These are phyloP conservation scores for Fusarium solani-melongenae DNA, from an alignment of 2,329 filamentous ascomycete genomes.

Conservation along the genomic window DNA sequence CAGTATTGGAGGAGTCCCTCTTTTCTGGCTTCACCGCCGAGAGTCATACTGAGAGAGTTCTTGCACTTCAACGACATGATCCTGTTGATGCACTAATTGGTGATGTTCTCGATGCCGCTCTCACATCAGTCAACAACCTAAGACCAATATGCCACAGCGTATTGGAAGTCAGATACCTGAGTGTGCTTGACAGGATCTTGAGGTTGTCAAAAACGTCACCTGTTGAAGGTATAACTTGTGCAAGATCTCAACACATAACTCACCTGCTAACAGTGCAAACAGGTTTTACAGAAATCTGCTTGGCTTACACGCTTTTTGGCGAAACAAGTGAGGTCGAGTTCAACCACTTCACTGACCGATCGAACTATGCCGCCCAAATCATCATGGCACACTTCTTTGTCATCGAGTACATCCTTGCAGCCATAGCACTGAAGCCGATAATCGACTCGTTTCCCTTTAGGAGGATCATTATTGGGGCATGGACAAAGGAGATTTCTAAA, in stretches of 20 bases:
- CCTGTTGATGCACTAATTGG: background rate
- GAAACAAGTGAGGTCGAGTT: constrained; percentile 12
- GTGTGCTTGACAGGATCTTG: constrained; percentile 1
- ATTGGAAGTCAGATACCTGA: constrained; percentile 14
- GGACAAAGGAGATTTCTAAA: constrained; percentile 13
- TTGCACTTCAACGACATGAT: background rate
- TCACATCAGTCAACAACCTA: background rate
- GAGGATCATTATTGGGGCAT: constrained; percentile 1
- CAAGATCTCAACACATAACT: rapidly evolving
- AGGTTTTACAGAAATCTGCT: background rate
- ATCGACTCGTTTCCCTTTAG: constrained; percentile 22
- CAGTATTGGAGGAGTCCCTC: constrained; percentile 3
- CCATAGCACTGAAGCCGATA: constrained; percentile 3
- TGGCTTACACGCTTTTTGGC: constrained; percentile 9
- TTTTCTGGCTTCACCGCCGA: constrained; percentile 14
- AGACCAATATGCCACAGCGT: constrained; percentile 15
- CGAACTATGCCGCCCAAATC: constrained; percentile 18
- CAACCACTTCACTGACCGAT: constrained; percentile 10
- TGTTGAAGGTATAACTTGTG: constrained; percentile 1
- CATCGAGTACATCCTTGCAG: constrained; percentile 15
- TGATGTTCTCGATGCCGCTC: background rate
- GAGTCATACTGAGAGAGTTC: constrained; percentile 2
- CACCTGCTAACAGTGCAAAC: background rate
- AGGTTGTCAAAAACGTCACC: background rate
- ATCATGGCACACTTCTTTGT: constrained; percentile 29